Evolutionary conservation across 805 yeast species (phyloP).

Genomic region (Hanseniaspora lindneri): DNA sequence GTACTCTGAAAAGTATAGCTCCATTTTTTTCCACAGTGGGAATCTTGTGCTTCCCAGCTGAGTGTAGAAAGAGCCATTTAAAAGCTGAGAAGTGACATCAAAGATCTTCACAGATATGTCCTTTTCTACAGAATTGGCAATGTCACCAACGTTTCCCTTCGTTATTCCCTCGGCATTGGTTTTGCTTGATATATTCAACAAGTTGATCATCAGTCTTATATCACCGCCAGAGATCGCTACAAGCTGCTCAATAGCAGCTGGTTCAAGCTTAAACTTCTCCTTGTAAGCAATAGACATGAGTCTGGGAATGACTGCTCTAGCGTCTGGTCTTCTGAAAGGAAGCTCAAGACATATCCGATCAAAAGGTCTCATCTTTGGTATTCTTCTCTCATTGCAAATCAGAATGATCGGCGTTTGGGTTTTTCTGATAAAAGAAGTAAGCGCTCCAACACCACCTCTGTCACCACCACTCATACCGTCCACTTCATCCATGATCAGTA

Average conservation of each 20-base stretch:
- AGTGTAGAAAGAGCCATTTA: constrained; percentile 50
- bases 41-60: constrained; percentile 35
- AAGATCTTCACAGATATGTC: constrained; percentile 85
- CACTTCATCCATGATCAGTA: constrained; percentile 94
- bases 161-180: constrained; percentile 42
- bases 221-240: constrained; percentile 81
- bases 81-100: constrained; percentile 63
- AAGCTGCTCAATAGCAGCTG: constrained; percentile 67
- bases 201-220: constrained; percentile 84
- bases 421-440: constrained; percentile 73
- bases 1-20: constrained; percentile 83
- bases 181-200: constrained; percentile 71
- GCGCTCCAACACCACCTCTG: constrained; percentile 93
- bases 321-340: constrained; percentile 81
- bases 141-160: constrained; percentile 47
- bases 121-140: constrained; percentile 71
- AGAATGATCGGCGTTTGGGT: constrained; percentile 84
- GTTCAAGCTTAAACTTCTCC: constrained; percentile 70
- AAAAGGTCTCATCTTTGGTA: constrained; percentile 93
- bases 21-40: constrained; percentile 68
- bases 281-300: constrained; percentile 81
- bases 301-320: constrained; percentile 67
- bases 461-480: constrained; percentile 99
- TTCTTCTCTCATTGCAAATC: constrained; percentile 82
- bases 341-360: constrained; percentile 71